Percentiles rank a stretch among this genome's conserved stretches.
Conservation (phyloP, 805 yeast species). For the Jamesozyma jinghongensis region DNA sequence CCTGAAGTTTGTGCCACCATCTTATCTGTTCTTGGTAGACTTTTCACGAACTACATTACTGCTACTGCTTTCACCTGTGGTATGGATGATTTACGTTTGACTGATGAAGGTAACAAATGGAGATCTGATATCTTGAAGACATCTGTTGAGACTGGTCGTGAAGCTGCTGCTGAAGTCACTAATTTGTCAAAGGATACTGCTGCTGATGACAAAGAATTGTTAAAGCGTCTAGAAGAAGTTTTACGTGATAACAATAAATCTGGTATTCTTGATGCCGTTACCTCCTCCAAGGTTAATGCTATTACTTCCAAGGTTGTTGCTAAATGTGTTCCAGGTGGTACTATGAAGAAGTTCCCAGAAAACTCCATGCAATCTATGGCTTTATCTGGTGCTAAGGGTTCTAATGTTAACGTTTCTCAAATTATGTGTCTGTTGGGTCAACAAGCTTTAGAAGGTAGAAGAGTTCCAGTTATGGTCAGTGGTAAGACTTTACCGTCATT, state of each 20-base stretch:
- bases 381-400: slow-evolving; percentile 97
- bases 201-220: slow-evolving; percentile 63
- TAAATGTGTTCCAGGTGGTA: slow-evolving; percentile 91
- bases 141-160: slow-evolving; percentile 74
- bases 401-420: slow-evolving; percentile 96
- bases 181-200: slow-evolving; percentile 50
- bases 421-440: slow-evolving; percentile 99
- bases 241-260: slow-evolving; percentile 86
- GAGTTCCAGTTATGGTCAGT: slow-evolving; percentile 98
- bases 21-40: slow-evolving; percentile 84
- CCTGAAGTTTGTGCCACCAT: slow-evolving; percentile 83
- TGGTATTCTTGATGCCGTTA: slow-evolving; percentile 90
- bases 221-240: slow-evolving; percentile 86
- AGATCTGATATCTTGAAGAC: slow-evolving; percentile 72
- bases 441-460: slow-evolving; percentile 97
- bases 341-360: slow-evolving; percentile 90
- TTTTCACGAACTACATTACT: slow-evolving; percentile 89
- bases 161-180: slow-evolving; percentile 92
- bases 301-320: slow-evolving; percentile 93
- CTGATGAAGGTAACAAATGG: slow-evolving; percentile 84
- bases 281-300: slow-evolving; percentile 84
- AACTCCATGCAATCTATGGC: slow-evolving; percentile 99
- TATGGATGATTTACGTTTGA: slow-evolving; percentile 95
- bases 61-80: slow-evolving; percentile 96
- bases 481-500: slow-evolving; percentile 96